A percentile compares a stretch with the other conserved stretches of the same genome.
Evolutionary conservation across 257 asterid genomes (phyloP).

Genomic region (Paulownia fortunei): DNA sequence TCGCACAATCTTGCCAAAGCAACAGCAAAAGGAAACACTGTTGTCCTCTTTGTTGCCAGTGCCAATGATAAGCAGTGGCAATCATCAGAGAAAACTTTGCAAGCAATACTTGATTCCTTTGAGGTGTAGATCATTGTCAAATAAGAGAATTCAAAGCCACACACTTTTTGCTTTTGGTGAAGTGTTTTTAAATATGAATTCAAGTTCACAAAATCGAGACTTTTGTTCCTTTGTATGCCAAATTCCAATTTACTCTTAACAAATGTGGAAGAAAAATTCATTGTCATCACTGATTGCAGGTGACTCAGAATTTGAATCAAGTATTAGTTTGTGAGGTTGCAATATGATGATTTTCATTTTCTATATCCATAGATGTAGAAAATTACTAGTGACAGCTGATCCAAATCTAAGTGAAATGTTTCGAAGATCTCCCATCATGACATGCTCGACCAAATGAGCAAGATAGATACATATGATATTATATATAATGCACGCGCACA

Average conservation of each 20-base stretch:
- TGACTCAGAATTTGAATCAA: not conserved
- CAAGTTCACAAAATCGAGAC: not conserved
- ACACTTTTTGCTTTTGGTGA: not conserved
- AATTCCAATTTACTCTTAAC: not conserved
- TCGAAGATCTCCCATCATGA: too few species aligned
- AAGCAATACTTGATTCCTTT: slow-evolving; percentile 86
- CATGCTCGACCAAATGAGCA: not conserved
- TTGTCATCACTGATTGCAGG: not conserved
- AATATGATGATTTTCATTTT: not conserved
- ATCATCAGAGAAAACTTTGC: slow-evolving; percentile 68
- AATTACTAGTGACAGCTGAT: too few species aligned
- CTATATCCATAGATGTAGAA: too few species aligned
- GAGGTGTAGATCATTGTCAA: slow-evolving; percentile 48
- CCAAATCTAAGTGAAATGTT: too few species aligned
- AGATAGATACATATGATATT: too few species aligned
- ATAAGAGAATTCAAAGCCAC: slow-evolving; percentile 13
- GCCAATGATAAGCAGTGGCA: slow-evolving; percentile 94
- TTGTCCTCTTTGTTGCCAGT: slow-evolving; percentile 87
- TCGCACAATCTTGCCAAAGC: slow-evolving; percentile 95
- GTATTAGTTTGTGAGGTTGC: not conserved
- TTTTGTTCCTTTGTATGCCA: not conserved
- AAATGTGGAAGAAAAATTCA: not conserved
- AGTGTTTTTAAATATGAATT: slow-evolving; percentile 1
- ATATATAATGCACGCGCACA: too few species aligned
- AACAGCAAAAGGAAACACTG: slow-evolving; percentile 92